Conservation (phyloP, 2,329 filamentous ascomycete species). For the Fusarium drepaniforme region DNA sequence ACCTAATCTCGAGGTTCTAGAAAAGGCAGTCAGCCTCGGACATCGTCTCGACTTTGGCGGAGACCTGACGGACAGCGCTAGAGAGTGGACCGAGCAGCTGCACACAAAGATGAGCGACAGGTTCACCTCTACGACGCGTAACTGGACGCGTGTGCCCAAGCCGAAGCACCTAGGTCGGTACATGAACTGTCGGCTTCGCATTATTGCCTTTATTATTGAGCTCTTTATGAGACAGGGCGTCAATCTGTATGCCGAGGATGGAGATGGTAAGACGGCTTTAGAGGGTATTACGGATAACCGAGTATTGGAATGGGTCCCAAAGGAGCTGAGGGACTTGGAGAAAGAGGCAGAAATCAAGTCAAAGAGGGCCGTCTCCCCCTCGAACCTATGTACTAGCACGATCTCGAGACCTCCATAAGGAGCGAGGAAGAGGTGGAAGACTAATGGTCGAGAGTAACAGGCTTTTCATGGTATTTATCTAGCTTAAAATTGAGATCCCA, state of each 20-base stretch:
- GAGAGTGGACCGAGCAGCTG: not conserved
- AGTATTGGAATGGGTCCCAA: not conserved
- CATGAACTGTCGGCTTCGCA: not conserved
- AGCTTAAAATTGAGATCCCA: not conserved
- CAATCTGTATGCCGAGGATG: not conserved
- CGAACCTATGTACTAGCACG: not conserved
- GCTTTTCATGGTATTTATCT: not conserved
- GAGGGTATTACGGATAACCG: not conserved
- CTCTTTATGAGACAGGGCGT: not conserved
- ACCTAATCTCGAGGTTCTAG: not conserved
- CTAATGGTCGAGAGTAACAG: not conserved
- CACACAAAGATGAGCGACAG: not conserved
- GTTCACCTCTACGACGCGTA: not conserved
- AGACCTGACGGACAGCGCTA: not conserved
- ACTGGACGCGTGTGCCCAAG: not conserved
- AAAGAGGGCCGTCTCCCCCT: not conserved
- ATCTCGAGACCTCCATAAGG: not conserved
- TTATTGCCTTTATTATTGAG: not conserved
- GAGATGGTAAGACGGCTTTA: not conserved
- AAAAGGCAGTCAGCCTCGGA: not conserved
- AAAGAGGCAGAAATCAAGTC: not conserved
- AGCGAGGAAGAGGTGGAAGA: not conserved
- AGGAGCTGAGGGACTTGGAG: not conserved
- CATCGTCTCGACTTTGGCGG: not conserved
- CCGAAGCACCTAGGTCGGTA: not conserved